These are phyloP conservation scores for Theileria annulata DNA, from an alignment of 169 alveolate genomes.

Conservation along the genomic window DNA sequence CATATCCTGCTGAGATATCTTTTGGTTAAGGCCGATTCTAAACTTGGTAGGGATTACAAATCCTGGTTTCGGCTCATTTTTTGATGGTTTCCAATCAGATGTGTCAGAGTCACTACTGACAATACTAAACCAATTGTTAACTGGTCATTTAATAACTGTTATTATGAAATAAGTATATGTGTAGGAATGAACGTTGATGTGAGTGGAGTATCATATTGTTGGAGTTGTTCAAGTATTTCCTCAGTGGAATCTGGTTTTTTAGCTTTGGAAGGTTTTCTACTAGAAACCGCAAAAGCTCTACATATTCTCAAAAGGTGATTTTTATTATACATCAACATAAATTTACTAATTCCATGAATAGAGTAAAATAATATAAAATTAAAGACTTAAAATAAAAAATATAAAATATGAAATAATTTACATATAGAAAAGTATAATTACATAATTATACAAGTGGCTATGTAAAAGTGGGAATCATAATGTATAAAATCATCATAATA, in stretches of 20 bases:
- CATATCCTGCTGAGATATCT: conserved; percentile 34
- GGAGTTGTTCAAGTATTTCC: not conserved
- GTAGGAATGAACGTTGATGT: conserved; percentile 21
- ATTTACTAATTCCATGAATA: not conserved
- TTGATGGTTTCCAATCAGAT: conserved; percentile 36
- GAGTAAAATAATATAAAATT: not conserved
- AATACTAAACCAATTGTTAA: not conserved
- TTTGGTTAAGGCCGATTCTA: conserved; percentile 50
- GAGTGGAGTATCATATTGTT: conserved; percentile 52
- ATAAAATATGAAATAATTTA: not conserved
- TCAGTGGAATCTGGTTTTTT: conserved; percentile 7
- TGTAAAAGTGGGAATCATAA: not conserved
- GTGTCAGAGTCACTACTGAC: not conserved
- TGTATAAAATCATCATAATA: not conserved
- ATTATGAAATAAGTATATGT: not conserved
- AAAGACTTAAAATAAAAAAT: not conserved
- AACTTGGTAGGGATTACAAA: conserved; percentile 58
- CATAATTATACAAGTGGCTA: not conserved
- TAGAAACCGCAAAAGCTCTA: not conserved
- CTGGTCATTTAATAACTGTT: not conserved
- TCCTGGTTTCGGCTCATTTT: conserved; percentile 53
- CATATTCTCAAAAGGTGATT: not conserved
- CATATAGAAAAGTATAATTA: not conserved
- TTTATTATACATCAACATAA: not conserved
- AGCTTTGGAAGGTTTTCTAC: not conserved